These are phyloP conservation scores for Cercospora janseana DNA, from an alignment of 2,329 filamentous ascomycete genomes.

Conservation along the genomic window DNA sequence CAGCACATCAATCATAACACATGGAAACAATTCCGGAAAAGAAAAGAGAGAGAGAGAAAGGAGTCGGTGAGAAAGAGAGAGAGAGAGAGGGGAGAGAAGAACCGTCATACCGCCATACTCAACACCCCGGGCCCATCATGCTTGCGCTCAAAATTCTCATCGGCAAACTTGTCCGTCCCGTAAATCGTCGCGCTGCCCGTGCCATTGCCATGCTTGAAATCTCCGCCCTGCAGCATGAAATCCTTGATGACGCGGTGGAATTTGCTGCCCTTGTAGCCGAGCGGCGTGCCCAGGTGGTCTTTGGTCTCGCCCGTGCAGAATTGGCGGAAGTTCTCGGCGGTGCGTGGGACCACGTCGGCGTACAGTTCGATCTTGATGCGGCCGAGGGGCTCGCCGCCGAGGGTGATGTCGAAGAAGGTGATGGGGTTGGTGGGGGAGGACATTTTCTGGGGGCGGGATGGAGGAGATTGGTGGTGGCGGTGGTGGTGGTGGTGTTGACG, in stretches of 20 bases:
- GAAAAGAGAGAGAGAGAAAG: background rate
- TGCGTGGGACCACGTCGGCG: slow-evolving; percentile 70
- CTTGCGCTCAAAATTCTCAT: slow-evolving; percentile 82
- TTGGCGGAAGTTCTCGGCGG: slow-evolving; percentile 93
- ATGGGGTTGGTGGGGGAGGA: slow-evolving; percentile 43
- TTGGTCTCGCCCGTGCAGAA: slow-evolving; percentile 95
- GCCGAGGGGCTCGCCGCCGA: slow-evolving; percentile 82
- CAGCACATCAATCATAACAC: background rate
- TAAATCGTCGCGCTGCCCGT: slow-evolving; percentile 86
- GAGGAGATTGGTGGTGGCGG: background rate
- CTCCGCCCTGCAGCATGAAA: slow-evolving; percentile 97
- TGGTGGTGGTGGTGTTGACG: background rate
- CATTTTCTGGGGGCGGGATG: background rate
- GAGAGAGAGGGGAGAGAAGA: background rate
- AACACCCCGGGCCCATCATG: slow-evolving; percentile 79
- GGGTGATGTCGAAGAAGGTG: slow-evolving; percentile 74
- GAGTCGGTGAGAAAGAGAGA: no score
- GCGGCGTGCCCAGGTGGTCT: slow-evolving; percentile 70
- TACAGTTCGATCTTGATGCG: slow-evolving; percentile 90
- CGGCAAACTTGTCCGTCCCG: slow-evolving; percentile 76
- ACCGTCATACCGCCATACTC: slow-evolving; percentile 81
- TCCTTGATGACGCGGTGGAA: slow-evolving; percentile 94
- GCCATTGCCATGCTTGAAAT: slow-evolving; percentile 91
- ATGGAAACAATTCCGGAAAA: slow-evolving; percentile 3
- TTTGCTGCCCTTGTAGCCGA: slow-evolving; percentile 92